Conservation (phyloP, 768 basidiomycete species). For the Coprinellus aureogranulatus region DNA sequence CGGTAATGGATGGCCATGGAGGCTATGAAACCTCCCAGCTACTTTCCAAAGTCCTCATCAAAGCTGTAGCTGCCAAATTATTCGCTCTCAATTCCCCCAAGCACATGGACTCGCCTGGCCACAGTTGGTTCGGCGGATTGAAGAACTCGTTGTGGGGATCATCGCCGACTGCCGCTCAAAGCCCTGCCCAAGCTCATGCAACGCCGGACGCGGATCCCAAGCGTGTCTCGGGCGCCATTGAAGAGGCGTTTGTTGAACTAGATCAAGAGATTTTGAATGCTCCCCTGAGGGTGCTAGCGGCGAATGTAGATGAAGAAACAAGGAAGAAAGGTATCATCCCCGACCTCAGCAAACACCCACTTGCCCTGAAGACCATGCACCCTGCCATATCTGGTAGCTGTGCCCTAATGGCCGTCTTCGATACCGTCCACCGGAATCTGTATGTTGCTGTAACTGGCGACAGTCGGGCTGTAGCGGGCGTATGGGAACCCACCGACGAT, state of each 20-base stretch:
- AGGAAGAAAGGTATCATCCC: slow-evolving; percentile 53
- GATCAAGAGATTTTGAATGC: slow-evolving; percentile 81
- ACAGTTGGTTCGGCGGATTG: slow-evolving; percentile 31
- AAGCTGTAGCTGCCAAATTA: slow-evolving; percentile 78
- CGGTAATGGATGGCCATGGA: slow-evolving; percentile 89
- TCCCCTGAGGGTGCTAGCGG: slow-evolving; percentile 70
- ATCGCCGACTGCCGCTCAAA: slow-evolving; percentile 27
- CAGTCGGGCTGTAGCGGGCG: slow-evolving; percentile 91
- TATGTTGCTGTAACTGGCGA: slow-evolving; percentile 94
- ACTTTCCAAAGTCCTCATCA: slow-evolving; percentile 80
- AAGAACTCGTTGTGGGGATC: slow-evolving; percentile 35
- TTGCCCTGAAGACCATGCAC: slow-evolving; percentile 68
- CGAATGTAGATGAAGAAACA: slow-evolving; percentile 49
- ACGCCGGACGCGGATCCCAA: slow-evolving; percentile 41
- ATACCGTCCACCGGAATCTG: slow-evolving; percentile 76
- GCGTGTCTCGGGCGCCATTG: slow-evolving; percentile 63
- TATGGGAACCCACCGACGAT: slow-evolving; percentile 70
- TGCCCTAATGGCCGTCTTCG: slow-evolving; percentile 84
- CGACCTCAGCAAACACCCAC: slow-evolving; percentile 68
- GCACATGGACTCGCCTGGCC: slow-evolving; percentile 29
- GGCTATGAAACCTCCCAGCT: slow-evolving; percentile 83
- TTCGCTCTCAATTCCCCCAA: slow-evolving; percentile 39
- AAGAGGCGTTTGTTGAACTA: slow-evolving; percentile 75
- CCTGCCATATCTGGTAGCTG: slow-evolving; percentile 91
- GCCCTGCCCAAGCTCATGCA: slow-evolving; percentile 15